Base-by-base conservation (phyloP, 23 red algal species). In the Gracilaria caudata region DNA sequence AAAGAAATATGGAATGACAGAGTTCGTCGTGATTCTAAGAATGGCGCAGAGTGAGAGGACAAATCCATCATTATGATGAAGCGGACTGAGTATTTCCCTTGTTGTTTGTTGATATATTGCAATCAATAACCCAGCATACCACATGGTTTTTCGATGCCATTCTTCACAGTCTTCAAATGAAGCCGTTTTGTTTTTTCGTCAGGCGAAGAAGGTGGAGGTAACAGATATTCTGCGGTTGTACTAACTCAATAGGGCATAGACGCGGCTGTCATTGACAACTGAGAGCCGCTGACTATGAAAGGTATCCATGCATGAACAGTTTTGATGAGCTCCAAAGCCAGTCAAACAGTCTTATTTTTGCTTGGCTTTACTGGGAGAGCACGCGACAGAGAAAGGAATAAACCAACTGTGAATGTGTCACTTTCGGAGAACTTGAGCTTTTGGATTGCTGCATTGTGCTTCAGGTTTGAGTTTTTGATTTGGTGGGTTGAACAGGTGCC, bases 1-100 rank as follows among this genome's bases (percentile, higher is more conserved):
- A 68, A 72, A 46, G 46, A 70, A 49, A 86, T 86, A 24, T 86
- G 82, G 82, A 73, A 71, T 36, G 65, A 86, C 11, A 86, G 63
- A 68, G 61, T 75, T 13, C 38, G 29, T 56, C 60, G 82, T 1
- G 82, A 86, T 28, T 86, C 70, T 13, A 20, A 39, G 70, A 29
- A 38, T 75, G 70, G n/a, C 33, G 6, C 1, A 16, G n/a, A 23
- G 25, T 68, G 32, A 68, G 32, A 68, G 64, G n/a, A n/a, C n/a
- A n/a, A n/a, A n/a, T n/a, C n/a, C n/a, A n/a, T n/a, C 41, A 45
- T 7, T 45, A 10, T 45, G 11, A 7, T 45, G 43, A 8, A 17
- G 49, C 5, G 49, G 14, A 7, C 49, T 53, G 49, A 2, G 13
- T 7, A 7, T 45, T 9, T 7, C 19, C 49, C 49, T 17, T 53